Evolutionary conservation across 2,329 filamentous ascomycete species (phyloP), one percentile per base, ranked within the genome.

Genomic region (Corinectria fuckeliana): DNA sequence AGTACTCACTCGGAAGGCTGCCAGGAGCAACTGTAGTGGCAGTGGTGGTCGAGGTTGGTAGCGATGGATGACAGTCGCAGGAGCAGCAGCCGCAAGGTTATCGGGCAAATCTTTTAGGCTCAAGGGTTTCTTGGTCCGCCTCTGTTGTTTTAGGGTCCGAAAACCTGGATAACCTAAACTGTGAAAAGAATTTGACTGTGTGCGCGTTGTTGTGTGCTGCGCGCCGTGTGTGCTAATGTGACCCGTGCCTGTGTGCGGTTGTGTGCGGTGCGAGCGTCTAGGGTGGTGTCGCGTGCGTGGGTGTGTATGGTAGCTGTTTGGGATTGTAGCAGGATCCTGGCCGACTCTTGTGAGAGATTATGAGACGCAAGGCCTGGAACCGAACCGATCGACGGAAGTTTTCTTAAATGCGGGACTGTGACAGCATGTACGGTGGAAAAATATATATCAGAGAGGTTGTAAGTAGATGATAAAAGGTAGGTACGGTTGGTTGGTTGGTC

Each of bases 301-400:
- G 54, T 66, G 60, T 66, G 65, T 64, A 38, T 67, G 55, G 60
- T 58, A 55, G 65, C 63, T 60, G 67, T 69, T 66, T 68, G 61
- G 64, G 65, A 60, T 67, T 70, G 65, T 65, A 60, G 38, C 62
- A 63, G 53, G 63, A 69, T 69, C 64, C 64, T 57, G 53, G 67
- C 38, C n/a, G 13, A 49, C 26, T 44, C n/a, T 51, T 56, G 49
- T 38, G 48, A 52, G 42, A 26, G 45, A 65, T 67, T 64, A 67
- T 69, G 67, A 64, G 52, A 54, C 54, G 49, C 50, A 44, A 25
- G 34, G 36, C 30, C 50, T 47, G 56, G 65, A 67, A 58, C 54
- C 58, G 60, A 58, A 26, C 55, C 62, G 65, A 62, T 69, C 59
- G 66, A 63, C 60, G 65, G 44, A 47, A 62, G 51, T 65, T 51